Percentiles rank a stretch among this genome's conserved stretches.
Conservation (phyloP, 768 basidiomycete genomes). For the Suillus luteus region DNA sequence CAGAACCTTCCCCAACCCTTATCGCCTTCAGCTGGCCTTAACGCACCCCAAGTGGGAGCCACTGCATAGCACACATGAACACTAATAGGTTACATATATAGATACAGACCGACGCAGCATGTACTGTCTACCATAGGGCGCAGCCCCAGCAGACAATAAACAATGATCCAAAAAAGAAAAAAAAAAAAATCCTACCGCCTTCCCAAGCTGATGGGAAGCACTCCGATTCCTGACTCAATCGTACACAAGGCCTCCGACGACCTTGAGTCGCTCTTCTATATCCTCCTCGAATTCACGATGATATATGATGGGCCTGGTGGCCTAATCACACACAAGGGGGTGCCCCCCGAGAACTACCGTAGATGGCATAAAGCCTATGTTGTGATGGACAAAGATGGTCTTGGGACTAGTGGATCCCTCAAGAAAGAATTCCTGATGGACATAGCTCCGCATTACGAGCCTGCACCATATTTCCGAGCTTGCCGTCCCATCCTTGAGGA, state of each 20-base stretch:
- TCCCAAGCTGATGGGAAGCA: not conserved
- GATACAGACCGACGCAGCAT: no score
- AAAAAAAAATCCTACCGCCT: not conserved
- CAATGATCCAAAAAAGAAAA: no score
- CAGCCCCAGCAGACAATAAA: no score
- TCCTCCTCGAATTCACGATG: not conserved
- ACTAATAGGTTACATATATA: no score
- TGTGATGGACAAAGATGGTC: not conserved
- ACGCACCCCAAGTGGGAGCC: no score
- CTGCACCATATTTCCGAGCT: not conserved
- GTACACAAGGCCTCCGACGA: not conserved
- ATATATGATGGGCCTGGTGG: not conserved
- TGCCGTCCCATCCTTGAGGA: not conserved
- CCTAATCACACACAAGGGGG: not conserved
- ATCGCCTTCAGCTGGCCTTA: no score
- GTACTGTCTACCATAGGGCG: no score
- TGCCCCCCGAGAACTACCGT: not conserved
- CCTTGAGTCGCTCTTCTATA: not conserved
- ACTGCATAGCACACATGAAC: no score
- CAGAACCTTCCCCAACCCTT: no score
- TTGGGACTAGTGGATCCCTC: not conserved
- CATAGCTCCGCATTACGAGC: not conserved
- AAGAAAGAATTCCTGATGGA: slow-evolving; percentile 1
- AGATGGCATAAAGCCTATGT: not conserved
- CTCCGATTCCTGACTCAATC: not conserved